Evolutionary conservation across 2,329 filamentous ascomycete genomes (phyloP), one percentile per base, ranked within the genome.

Genomic region (Magnaporthiopsis poae): DNA sequence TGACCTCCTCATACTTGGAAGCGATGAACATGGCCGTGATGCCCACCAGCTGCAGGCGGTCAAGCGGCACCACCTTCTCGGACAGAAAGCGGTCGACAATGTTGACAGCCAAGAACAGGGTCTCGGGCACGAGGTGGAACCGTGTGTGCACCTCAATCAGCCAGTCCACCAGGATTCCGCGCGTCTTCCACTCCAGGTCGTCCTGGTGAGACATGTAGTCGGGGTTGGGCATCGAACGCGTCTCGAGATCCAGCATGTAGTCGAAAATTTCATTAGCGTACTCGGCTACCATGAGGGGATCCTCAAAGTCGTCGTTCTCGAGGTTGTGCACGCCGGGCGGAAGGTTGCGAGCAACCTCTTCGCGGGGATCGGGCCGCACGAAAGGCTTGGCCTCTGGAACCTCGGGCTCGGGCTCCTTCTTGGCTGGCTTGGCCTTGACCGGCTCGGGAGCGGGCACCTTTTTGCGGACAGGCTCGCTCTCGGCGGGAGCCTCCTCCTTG

Each of bases 1-100:
- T 86, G 64, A 99, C 93, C 77, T 99, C 95, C 79, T 99, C 94
- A 76, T 98, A 99, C 81, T 99, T 99, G 74, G 94, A 96, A 15
- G 95, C 95, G 74, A 98, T 96, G 82, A 98, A 98, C 95, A 99
- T 98, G 77, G 94, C 95, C 31, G 95, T 96, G 74, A 98, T 93
- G 74, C 95, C 95, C 67, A 99, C 95, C 11, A 99, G 86, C 79
- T 99, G 95, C 7, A 99, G 88, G 69, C 93, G 92, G 77, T 98
- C 94, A 62, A 99, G 88, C 79, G 96, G 92, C 62, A 99, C 95
- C 39, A 97, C 90, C 82, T 98, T 97, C 74, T 88, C 87, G 0
- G 94, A 97, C 62, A 99, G 86, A 82, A 98, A 99, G 68, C 95
- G 93, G 77, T 99, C 95, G 75, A 98, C 96, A 77, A 98, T 92